Conservation (phyloP, 306 rosid species). For the Acmispon strigosus region DNA sequence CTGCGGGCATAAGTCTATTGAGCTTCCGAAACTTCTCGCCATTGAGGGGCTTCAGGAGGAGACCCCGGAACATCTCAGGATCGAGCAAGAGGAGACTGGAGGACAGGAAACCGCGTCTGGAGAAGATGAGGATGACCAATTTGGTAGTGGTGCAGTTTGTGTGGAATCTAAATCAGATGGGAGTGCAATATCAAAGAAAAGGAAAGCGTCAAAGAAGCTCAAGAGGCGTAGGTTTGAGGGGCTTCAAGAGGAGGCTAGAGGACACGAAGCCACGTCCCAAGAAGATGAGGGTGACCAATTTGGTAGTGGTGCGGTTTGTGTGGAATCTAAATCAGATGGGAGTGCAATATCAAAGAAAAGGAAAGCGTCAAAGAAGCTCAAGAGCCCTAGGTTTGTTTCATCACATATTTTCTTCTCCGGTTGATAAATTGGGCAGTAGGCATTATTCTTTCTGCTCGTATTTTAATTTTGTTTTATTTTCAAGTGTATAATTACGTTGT, state of each 20-base stretch:
- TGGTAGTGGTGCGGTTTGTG: constrained; percentile 33
- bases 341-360: constrained; percentile 53
- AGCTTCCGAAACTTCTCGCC: constrained; percentile 54
- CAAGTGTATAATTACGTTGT: background rate
- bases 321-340: constrained; percentile 22
- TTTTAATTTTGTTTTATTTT: background rate
- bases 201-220: constrained; percentile 62
- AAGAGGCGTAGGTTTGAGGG: constrained; percentile 56
- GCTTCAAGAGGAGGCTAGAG: constrained; percentile 44
- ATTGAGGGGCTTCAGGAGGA: constrained; percentile 34
- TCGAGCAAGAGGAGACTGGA: constrained; percentile 25
- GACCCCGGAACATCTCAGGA: too few species aligned
- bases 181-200: constrained; percentile 46
- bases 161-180: constrained; percentile 24
- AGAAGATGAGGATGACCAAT: constrained; percentile 29
- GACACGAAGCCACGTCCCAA: constrained; percentile 24
- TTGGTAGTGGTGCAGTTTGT: constrained; percentile 24
- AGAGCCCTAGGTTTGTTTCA: constrained; percentile 52
- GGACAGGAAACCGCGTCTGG: constrained; percentile 30
- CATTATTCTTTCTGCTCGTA: background rate
- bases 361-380: constrained; percentile 54
- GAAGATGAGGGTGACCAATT: constrained; percentile 30
- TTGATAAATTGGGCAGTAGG: too few species aligned
- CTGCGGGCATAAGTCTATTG: constrained; percentile 19
- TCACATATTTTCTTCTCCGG: background rate